Percentiles rank a stretch among this genome's conserved stretches.
Evolutionary conservation across 768 basidiomycete genomes (phyloP).

Genomic region (Mrakia blollopis): DNA sequence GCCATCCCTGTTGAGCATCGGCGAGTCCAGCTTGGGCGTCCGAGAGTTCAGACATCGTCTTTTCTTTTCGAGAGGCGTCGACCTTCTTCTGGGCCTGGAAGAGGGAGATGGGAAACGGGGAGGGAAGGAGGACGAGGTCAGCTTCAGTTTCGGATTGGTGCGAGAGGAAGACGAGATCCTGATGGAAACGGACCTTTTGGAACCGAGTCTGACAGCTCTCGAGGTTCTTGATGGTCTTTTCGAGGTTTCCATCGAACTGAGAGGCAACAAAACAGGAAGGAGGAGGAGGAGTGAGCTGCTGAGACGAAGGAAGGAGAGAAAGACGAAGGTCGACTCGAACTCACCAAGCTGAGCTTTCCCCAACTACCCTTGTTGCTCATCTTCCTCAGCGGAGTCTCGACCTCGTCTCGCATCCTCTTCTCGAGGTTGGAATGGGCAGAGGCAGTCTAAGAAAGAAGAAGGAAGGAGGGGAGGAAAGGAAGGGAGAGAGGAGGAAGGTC

Average conservation of each 20-base stretch:
- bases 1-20: constrained; percentile 32
- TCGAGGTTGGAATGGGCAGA: constrained; percentile 19
- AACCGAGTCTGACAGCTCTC: constrained; percentile 42
- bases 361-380: constrained; percentile 37
- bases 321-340: not conserved
- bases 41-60: constrained; percentile 28
- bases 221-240: constrained; percentile 43
- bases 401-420: constrained; percentile 39
- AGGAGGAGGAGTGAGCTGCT: constrained; percentile 31
- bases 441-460: not conserved
- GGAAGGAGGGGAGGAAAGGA: not conserved
- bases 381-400: constrained; percentile 41
- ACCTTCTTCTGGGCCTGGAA: constrained; percentile 33
- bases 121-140: not conserved
- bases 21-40: constrained; percentile 14
- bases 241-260: constrained; percentile 39
- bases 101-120: not conserved
- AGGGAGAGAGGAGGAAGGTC: not conserved
- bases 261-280: not conserved
- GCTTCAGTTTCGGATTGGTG: not conserved
- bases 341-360: constrained; percentile 26
- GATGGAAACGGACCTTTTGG: constrained; percentile 35
- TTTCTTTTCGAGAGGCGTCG: constrained; percentile 28
- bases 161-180: not conserved
- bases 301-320: constrained; percentile 35